Evolutionary conservation across 805 yeast genomes (phyloP).

Genomic region (Candida taoyuanica): DNA sequence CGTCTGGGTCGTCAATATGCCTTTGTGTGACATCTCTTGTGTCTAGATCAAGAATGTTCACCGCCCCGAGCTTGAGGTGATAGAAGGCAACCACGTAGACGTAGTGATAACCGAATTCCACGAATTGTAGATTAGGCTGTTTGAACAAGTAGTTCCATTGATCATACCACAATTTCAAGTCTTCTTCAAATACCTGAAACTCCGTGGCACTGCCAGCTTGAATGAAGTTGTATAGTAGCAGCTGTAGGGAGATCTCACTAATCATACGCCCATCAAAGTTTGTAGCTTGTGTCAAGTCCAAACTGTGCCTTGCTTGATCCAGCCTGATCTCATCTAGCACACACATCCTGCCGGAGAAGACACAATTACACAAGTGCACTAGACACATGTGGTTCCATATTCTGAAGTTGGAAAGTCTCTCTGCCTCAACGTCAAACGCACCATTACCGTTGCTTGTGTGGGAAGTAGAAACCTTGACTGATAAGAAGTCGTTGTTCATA

Average conservation of each 20-base stretch:
- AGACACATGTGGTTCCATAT: conserved; percentile 69
- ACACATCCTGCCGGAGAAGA: conserved; percentile 62
- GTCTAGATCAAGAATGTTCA: conserved; percentile 9
- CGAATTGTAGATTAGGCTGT: conserved; percentile 71
- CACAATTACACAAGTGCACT: conserved; percentile 62
- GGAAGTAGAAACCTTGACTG: no score
- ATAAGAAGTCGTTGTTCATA: conserved; percentile 23
- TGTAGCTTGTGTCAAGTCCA: conserved; percentile 56
- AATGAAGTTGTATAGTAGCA: conserved; percentile 53
- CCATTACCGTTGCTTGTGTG: conserved; percentile 16
- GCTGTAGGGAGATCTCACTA: conserved; percentile 62
- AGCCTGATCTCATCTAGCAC: conserved; percentile 55
- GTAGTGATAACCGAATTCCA: conserved; percentile 65
- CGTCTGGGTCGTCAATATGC: conserved; percentile 19
- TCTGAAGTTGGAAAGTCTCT: conserved; percentile 46
- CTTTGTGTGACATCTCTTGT: conserved; percentile 13
- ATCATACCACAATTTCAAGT: conserved; percentile 55
- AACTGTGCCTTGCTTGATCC: conserved; percentile 52
- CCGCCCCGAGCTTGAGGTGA: conserved; percentile 30
- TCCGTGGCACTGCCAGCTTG: conserved; percentile 32
- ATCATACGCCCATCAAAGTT: conserved; percentile 83
- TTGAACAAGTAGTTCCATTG: conserved; percentile 67
- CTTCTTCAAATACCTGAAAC: conserved; percentile 38
- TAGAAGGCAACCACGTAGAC: conserved; percentile 48
- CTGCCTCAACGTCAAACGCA: conserved; percentile 27